Evolutionary conservation across 345 rosid genomes (phyloP), one percentile per base, ranked within the genome.

Genomic region (Diplotaxis tenuifolia): DNA sequence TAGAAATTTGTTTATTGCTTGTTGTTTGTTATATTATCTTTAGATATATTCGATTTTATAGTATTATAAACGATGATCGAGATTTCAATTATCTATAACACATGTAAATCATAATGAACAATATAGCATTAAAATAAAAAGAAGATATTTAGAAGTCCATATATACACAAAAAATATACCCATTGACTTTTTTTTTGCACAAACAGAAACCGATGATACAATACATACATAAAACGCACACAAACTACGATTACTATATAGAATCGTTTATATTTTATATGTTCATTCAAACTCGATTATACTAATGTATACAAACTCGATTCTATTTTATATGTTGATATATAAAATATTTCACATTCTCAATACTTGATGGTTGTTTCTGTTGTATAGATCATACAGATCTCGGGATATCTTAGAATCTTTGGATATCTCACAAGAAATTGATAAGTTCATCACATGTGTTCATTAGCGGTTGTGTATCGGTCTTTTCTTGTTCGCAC

Each of bases 401-500:
- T 68, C 74, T 75, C 79, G 79, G 79, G 79, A 76, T 76, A 76
- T 70, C 79, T 54, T 61, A 68, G 34, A 21, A 38, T 63, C 66
- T 69, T 19, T 8, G 60, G 67, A 71, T 70, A 77, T 57, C 76
- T 77, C 75, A 71, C 76, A 77, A 70, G 75, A 76, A 62, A 56
- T 55, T 2, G 61, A 42, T 15, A 45, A 63, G 20, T 34, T 40
- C 58, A 38, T 68, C 59, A 56, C 20, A 19, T 61, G 7, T 45
- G 50, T 54, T 52, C 18, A 36, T 60, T 53, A 62, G 38, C 68
- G 80, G 61, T 77, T 77, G 58, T 77, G 80, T 50, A 77, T 77
- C 0, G 80, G 80, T 65, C 73, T 71, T 60, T 77, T 77, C 76
- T 72, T 77, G 63, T 77, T 77, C 27, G 76, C 80, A 59, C 68